Base-by-base conservation (phyloP, 331 rosid species). In the Quercus phellos region DNA sequence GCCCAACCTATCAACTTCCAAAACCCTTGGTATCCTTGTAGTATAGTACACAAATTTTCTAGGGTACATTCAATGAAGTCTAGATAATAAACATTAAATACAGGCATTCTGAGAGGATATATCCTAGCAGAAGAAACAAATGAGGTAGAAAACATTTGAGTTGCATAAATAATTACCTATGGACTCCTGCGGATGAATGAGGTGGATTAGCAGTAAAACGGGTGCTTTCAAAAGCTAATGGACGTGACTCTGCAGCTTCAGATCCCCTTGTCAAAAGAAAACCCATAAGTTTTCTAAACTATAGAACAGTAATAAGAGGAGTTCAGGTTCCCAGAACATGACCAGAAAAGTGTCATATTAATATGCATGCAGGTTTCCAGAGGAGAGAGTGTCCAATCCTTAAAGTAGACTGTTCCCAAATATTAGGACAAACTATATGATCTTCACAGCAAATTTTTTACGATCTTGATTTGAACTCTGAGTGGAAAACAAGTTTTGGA, bases 191-290 rank as follows among this genome's bases (percentile, higher is more conserved):
- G 0, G 51, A 66, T 18, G 76, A 18, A 56, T 78, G 12, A 56
- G 81, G 51, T 58, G 63, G 69, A 78, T 63, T 78, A 70, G 60
- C 77, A 26, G n/a, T 71, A 38, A 70, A 46, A 56, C 35, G 21
- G 76, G 42, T 60, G 35, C 30, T 59, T 55, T 78, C 54, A 70
- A 43, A 38, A 78, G 56, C 77, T 30, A 30, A 18, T 35, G 71
- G 22, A 56, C 63, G 64, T 43, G 34, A 70, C 35, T 6, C 63
- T 55, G 81, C 55, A 56, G 81, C 64, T 51, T 53, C 72, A 43
- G 81, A 63, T 78, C 22, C 71, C 56, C 81, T 70, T 38, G 58
- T 18, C 51, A 42, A 70, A 27, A 19, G 26, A 59, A 70, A 75
- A 51, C 30, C 46, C 5, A n/a, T 4, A 46, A 38, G 50, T 69